These are phyloP conservation scores for Quercus robur DNA, from an alignment of 306 rosid species.

Conservation along the genomic window DNA sequence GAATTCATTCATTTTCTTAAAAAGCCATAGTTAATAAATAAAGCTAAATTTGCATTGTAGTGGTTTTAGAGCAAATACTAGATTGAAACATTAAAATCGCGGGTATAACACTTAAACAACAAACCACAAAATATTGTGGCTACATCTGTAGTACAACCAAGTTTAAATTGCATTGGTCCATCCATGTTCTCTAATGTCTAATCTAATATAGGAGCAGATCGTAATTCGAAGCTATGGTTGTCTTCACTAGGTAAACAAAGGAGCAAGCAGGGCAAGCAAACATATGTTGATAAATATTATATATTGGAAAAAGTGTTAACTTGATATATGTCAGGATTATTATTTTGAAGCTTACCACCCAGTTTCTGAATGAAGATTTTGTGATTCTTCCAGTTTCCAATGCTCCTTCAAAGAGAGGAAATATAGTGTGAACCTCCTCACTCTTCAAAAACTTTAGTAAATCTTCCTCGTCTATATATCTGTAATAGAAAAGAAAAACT, in stretches of 20 bases:
- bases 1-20: neutral
- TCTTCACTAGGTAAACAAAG: neutral
- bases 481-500: neutral
- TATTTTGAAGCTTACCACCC: constrained; percentile 36
- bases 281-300: neutral
- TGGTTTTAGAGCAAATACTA: neutral
- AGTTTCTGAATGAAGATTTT: constrained; percentile 44
- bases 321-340: neutral
- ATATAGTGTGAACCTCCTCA: constrained; percentile 43
- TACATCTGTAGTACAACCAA: too few species aligned
- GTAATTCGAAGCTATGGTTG: neutral
- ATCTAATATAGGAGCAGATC: neutral
- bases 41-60: neutral
- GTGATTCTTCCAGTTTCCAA: constrained; percentile 34
- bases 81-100: neutral
- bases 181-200: neutral
- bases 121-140: neutral
- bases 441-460: constrained; percentile 33
- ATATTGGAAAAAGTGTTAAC: neutral
- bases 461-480: constrained; percentile 48
- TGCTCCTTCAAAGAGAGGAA: constrained; percentile 48
- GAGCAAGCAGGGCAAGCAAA: neutral
- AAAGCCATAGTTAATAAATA: neutral
- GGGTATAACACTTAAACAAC: too few species aligned
- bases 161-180: too few species aligned